Conservation (phyloP, 164 flowering plant species). For the Protea cynaroides region DNA sequence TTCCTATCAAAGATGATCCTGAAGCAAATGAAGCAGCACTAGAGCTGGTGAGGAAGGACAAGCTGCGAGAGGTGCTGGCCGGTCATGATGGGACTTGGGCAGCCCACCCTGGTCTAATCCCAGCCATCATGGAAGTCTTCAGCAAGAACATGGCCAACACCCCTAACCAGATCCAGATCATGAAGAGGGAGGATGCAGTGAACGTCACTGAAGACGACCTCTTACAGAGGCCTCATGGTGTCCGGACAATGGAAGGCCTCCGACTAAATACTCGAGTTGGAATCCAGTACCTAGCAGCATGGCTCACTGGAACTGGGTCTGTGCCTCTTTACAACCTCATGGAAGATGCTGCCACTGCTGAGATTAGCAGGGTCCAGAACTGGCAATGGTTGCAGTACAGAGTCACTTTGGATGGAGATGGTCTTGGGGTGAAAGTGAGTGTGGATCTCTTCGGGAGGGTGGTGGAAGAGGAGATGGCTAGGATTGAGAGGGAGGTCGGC, state of each 20-base stretch:
- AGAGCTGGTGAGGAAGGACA: slow-evolving; percentile 77
- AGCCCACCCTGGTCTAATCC: slow-evolving; percentile 89
- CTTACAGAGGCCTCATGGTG: slow-evolving; percentile 61
- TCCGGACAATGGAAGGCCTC: slow-evolving; percentile 73
- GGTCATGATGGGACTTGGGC: slow-evolving; percentile 98
- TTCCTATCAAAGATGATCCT: slow-evolving; percentile 80
- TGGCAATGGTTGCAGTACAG: slow-evolving; percentile 91
- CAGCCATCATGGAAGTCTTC: slow-evolving; percentile 68
- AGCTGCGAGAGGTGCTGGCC: slow-evolving; percentile 74
- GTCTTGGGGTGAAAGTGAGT: slow-evolving; percentile 52
- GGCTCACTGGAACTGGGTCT: slow-evolving; percentile 85
- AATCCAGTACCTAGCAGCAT: slow-evolving; percentile 83
- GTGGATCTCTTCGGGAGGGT: slow-evolving; percentile 65
- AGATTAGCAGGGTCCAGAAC: slow-evolving; percentile 86
- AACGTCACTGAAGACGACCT: slow-evolving; percentile 65
- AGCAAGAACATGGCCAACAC: slow-evolving; percentile 45
- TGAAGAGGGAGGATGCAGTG: slow-evolving; percentile 59
- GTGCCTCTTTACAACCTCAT: slow-evolving; percentile 93
- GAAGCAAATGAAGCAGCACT: slow-evolving; percentile 82
- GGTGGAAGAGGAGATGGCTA: slow-evolving; percentile 82
- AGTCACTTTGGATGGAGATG: slow-evolving; percentile 71
- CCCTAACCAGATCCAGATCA: slow-evolving; percentile 59
- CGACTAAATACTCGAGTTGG: slow-evolving; percentile 85
- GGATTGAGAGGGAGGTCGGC: slow-evolving; percentile 79
- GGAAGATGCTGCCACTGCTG: slow-evolving; percentile 98